These are phyloP conservation scores for Carex scoparia DNA, from an alignment of 176 grass and related monocot genomes.

Conservation along the genomic window DNA sequence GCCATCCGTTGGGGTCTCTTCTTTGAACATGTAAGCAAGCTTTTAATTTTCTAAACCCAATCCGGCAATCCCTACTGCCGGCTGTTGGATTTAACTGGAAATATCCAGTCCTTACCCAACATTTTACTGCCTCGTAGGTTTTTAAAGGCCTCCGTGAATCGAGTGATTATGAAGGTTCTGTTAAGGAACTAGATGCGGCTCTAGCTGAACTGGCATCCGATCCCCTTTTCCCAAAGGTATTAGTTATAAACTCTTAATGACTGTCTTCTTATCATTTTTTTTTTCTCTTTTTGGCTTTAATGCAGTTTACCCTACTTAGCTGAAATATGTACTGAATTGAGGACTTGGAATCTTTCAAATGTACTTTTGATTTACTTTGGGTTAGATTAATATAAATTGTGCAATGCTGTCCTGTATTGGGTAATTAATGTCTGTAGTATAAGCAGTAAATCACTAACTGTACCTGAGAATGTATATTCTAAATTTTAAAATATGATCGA, in stretches of 20 bases:
- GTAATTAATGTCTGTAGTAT: background rate
- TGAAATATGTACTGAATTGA: background rate
- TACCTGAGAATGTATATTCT: background rate
- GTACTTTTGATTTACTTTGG: background rate
- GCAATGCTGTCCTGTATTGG: background rate
- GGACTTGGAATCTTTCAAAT: background rate
- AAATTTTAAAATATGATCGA: background rate
- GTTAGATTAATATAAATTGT: background rate
- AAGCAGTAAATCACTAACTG: background rate
- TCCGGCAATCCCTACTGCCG: background rate
- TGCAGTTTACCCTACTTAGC: background rate
- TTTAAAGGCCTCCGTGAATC: conserved; percentile 44
- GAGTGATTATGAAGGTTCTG: conserved; percentile 42
- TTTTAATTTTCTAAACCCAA: background rate
- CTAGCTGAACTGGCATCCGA: conserved; percentile 41
- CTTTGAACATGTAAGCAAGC: conserved; percentile 60
- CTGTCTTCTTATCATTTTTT: background rate
- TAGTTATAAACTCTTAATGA: background rate
- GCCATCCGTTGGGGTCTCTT: conserved; percentile 58
- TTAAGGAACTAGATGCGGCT: conserved; percentile 51
- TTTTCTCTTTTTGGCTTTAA: background rate
- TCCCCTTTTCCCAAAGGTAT: conserved; percentile 60
- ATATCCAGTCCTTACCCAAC: background rate
- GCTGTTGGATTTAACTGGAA: background rate
- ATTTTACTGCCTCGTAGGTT: conserved; percentile 29